Evolutionary conservation across 495 filamentous ascomycete species (phyloP), one percentile per base, ranked within the genome.

Genomic region (Penicillium chermesinum): DNA sequence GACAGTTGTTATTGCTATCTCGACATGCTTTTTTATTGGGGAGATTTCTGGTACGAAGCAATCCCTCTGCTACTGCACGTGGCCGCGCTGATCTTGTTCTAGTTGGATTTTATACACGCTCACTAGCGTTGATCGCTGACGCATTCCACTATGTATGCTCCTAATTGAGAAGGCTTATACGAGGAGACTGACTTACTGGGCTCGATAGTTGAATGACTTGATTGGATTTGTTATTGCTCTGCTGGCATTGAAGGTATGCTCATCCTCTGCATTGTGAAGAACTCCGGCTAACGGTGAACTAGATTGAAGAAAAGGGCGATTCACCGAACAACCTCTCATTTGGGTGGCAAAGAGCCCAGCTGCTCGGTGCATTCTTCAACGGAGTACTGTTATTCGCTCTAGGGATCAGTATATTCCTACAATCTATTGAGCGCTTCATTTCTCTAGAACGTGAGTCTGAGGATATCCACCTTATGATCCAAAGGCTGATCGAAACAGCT

Each of bases 61-160:
- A 18, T n/a, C 40, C 22, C 35, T 20, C 17, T 25, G 44, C 17
- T 41, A 14, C 20, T n/a, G 12, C 2, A 22, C 12, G 8, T 21
- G 13, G 5, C 30, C 21, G 27, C 36, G 35, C 60, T 59, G 44
- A 65, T 22, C 30, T 9, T 7, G 6, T 14, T n/a, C 9, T 33
- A 74, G 80, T 87, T 41, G 91, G 91, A 18, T 86, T 91, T 56
- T 73, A 81, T 32, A 89, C 90, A 21, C 81, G 85, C 54, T 95
- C 89, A 17, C 78, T 96, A 33, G 90, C 91, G 6, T 66, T 96
- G 48, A 85, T 91, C 54, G 91, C 91, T 14, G 90, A 96, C 73
- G 86, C 90, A 38, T 96, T 96, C 60, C 91, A 96, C 61, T 96
- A 96, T 83, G 85, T 89, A 70, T 48, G 77, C 53, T 22, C 41